Percentiles rank a stretch among this genome's conserved stretches.
Evolutionary conservation across 257 asterid genomes (phyloP).

Genomic region (Primulina huaijiensis): DNA sequence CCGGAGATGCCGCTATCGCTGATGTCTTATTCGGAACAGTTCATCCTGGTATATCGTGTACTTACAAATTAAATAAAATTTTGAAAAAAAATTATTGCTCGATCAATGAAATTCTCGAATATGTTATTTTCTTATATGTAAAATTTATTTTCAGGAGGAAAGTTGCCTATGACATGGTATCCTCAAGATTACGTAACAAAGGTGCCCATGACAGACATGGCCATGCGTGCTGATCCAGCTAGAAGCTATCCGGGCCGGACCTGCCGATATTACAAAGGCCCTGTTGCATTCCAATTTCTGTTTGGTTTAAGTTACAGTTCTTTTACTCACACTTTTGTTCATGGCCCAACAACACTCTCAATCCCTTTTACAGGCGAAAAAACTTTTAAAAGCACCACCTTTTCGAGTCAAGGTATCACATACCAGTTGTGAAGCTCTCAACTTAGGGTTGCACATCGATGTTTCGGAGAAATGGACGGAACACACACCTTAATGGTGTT

Average conservation of each 20-base stretch:
- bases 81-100: too few species aligned
- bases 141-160: conserved; percentile 48
- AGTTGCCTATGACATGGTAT: conserved; percentile 91
- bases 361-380: conserved; percentile 16
- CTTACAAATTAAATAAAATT: too few species aligned
- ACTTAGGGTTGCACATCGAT: conserved; percentile 45
- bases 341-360: conserved; percentile 49
- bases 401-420: conserved; percentile 48
- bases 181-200: conserved; percentile 64
- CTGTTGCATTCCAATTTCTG: conserved; percentile 75
- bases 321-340: conserved; percentile 46
- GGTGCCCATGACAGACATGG: conserved; percentile 78
- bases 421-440: conserved; percentile 55
- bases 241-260: conserved; percentile 87
- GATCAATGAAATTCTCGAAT: too few species aligned
- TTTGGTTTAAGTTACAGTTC: conserved; percentile 66
- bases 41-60: conserved; percentile 58
- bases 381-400: conserved; percentile 36
- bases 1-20: conserved; percentile 88
- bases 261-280: conserved; percentile 74
- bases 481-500: conserved; percentile 60
- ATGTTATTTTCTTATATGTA: too few species aligned
- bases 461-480: conserved; percentile 74
- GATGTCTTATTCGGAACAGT: conserved; percentile 71
- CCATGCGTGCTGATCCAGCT: conserved; percentile 64